phyloP scores from a whole-genome alignment of 139 green algal genomes.

The Chlamydomonas applanata region DNA sequence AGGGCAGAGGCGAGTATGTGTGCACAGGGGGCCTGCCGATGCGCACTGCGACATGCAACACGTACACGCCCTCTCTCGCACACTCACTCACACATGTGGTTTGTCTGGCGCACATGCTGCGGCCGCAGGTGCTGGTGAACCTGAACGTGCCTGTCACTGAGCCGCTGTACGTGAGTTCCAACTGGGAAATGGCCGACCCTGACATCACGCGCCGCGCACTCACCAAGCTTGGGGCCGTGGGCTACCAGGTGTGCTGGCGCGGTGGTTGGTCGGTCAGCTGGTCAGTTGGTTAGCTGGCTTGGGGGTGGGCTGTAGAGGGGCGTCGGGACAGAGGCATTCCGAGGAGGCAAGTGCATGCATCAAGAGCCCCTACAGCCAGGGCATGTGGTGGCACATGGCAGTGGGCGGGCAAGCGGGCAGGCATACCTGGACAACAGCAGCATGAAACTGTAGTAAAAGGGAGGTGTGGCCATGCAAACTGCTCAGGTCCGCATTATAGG shows the following conservation, averaged over 20 bases:
- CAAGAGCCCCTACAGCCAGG: too few relatives aligned
- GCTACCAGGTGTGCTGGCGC: background rate
- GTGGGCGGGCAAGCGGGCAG: too few relatives aligned
- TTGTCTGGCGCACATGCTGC: background rate
- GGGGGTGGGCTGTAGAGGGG: too few relatives aligned
- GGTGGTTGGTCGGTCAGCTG: too few relatives aligned
- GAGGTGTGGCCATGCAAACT: too few relatives aligned
- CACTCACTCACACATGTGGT: constrained; percentile 1
- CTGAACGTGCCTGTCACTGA: constrained; percentile 3
- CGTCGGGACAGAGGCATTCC: too few relatives aligned
- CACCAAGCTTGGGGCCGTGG: background rate
- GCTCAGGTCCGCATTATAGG: too few relatives aligned
- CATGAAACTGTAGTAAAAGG: too few relatives aligned
- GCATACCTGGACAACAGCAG: too few relatives aligned
- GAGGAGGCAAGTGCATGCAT: too few relatives aligned
- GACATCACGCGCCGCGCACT: background rate
- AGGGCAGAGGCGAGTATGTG: background rate
- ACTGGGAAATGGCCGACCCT: background rate
- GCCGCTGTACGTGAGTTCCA: constrained; percentile 1
- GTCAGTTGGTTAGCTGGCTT: too few relatives aligned
- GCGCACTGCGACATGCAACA: background rate
- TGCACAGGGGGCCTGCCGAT: background rate
- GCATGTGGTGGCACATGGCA: too few relatives aligned
- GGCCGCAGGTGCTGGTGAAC: background rate
- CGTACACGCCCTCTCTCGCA: background rate